These are phyloP conservation scores for Biscutella auriculata DNA, from an alignment of 441 rosid genomes.

Conservation along the genomic window DNA sequence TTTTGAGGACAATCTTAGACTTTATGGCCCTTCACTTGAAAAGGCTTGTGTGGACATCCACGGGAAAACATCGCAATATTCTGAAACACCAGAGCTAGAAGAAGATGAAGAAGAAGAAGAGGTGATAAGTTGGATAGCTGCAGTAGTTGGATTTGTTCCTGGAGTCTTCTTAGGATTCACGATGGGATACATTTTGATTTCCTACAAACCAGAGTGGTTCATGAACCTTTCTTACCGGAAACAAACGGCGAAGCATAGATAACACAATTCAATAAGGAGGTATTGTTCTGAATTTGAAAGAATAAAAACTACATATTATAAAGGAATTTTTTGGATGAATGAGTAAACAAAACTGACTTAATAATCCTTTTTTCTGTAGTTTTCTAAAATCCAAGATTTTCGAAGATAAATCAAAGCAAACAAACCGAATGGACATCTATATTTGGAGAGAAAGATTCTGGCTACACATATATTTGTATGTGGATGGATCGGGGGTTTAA, in stretches of 20 bases:
- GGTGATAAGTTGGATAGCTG: background rate
- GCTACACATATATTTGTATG: too few relatives aligned
- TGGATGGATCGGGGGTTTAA: too few relatives aligned
- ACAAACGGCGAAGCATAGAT: background rate
- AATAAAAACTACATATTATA: too few relatives aligned
- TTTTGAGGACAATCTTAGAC: background rate
- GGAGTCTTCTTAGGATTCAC: background rate
- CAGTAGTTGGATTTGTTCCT: background rate
- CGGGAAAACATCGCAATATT: background rate
- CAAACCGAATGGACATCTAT: too few relatives aligned
- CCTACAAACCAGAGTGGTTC: background rate
- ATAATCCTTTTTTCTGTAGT: too few relatives aligned
- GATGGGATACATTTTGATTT: background rate
- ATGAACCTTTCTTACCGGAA: background rate
- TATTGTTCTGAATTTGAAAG: background rate
- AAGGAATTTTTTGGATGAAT: too few relatives aligned
- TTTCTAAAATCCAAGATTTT: background rate
- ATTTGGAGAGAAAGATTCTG: too few relatives aligned
- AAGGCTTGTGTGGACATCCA: background rate
- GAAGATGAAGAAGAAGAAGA: background rate
- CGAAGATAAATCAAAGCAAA: too few relatives aligned
- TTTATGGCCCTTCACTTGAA: background rate
- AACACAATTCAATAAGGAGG: background rate
- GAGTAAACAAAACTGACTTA: background rate
- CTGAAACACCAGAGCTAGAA: background rate